A percentile compares a stretch with the other conserved stretches of the same genome.
These are phyloP conservation scores for Trametes coccinea DNA, from an alignment of 768 basidiomycete genomes.

Conservation along the genomic window DNA sequence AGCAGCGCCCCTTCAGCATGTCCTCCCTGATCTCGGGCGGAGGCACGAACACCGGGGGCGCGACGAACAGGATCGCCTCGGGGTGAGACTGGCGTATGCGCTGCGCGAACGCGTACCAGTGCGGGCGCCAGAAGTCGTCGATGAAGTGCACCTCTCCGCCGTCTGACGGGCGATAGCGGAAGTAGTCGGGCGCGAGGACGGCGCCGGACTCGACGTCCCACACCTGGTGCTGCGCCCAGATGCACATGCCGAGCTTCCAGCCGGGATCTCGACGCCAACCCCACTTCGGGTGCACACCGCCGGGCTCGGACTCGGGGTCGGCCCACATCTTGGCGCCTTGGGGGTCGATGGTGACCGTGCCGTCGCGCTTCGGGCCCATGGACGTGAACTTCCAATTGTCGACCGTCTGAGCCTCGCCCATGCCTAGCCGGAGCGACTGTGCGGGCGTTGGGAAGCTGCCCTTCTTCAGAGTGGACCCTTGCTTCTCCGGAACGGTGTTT, in stretches of 20 bases:
- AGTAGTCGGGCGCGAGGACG: conserved; percentile 75
- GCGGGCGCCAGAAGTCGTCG: conserved; percentile 76
- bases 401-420: conserved; percentile 81
- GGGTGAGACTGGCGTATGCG: conserved; percentile 72
- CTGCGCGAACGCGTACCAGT: conserved; percentile 55
- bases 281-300: conserved; percentile 67
- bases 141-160: conserved; percentile 64
- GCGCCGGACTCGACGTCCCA: conserved; percentile 79
- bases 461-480: conserved; percentile 77
- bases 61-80: conserved; percentile 85
- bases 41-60: conserved; percentile 84
- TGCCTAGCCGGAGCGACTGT: conserved; percentile 82
- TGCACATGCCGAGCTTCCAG: conserved; percentile 77
- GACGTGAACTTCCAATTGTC: conserved; percentile 81
- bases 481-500: conserved; percentile 57
- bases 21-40: conserved; percentile 66
- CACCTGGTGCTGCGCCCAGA: conserved; percentile 89
- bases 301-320: conserved; percentile 48
- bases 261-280: conserved; percentile 76
- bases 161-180: conserved; percentile 37
- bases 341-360: conserved; percentile 82
- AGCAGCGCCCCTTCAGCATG: conserved; percentile 62
- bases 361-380: conserved; percentile 74
- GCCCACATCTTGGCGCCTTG: conserved; percentile 80
- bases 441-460: conserved; percentile 85